These are phyloP conservation scores for Didymella keratinophila DNA, from an alignment of 2,329 filamentous ascomycete genomes.

Conservation along the genomic window DNA sequence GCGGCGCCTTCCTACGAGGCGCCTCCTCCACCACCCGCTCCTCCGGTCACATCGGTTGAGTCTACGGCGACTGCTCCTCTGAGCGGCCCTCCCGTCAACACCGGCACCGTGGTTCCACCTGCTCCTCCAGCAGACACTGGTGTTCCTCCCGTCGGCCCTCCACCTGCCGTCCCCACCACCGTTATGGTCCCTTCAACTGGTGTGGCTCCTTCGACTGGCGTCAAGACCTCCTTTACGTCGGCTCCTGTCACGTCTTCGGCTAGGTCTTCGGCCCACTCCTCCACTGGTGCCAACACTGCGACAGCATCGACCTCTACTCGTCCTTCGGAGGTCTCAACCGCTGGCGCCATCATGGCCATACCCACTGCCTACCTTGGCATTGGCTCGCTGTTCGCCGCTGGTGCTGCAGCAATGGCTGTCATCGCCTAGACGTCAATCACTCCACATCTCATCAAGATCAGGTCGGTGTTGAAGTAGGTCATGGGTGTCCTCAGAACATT, in stretches of 20 bases:
- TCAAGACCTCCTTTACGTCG: conserved; percentile 11
- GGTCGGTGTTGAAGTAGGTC: background rate
- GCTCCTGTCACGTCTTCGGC: conserved; percentile 13
- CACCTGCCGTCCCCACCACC: conserved; percentile 10
- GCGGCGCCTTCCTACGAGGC: conserved; percentile 20
- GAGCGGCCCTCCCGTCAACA: conserved; percentile 20
- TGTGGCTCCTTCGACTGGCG: conserved; percentile 11
- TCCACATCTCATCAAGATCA: conserved; percentile 10
- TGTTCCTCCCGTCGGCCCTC: conserved; percentile 15
- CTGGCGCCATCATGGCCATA: conserved; percentile 30
- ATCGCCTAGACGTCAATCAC: conserved; percentile 24
- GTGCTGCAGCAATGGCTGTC: conserved; percentile 32
- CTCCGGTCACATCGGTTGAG: conserved; percentile 23
- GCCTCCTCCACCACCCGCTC: conserved; percentile 14
- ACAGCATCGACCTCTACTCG: conserved; percentile 16
- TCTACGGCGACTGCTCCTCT: conserved; percentile 26
- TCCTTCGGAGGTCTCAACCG: conserved; percentile 23
- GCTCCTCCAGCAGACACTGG: conserved; percentile 17
- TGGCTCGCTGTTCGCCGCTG: conserved; percentile 34
- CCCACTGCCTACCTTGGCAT: conserved; percentile 29
- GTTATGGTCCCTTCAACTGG: conserved; percentile 4
- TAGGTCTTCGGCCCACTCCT: conserved; percentile 21
- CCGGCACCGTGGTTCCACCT: conserved; percentile 19
- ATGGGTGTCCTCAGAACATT: background rate
- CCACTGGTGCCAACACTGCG: conserved; percentile 7